Conservation (phyloP, 768 basidiomycete species). For the Cystofilobasidium capitatum region DNA sequence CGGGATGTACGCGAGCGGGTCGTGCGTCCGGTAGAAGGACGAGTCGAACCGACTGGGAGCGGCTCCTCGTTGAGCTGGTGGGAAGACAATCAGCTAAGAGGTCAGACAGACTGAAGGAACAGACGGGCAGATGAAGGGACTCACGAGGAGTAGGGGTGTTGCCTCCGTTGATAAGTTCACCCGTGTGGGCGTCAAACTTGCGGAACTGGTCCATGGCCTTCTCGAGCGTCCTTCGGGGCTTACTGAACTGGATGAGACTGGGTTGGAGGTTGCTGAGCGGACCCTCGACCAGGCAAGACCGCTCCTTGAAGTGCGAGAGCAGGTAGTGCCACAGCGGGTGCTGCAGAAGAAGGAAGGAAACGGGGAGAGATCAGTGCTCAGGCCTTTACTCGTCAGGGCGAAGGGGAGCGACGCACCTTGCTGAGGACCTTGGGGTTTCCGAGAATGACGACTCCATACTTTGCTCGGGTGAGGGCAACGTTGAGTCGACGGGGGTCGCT, state of each 20-base stretch:
- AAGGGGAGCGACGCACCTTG: constrained; percentile 54
- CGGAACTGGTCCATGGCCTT: constrained; percentile 91
- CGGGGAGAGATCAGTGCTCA: neutral
- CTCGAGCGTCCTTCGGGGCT: constrained; percentile 76
- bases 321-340: constrained; percentile 98
- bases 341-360: constrained; percentile 45
- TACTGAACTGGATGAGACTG: constrained; percentile 99
- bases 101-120: neutral
- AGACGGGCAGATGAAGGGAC: neutral
- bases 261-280: constrained; percentile 90
- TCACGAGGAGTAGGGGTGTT: constrained; percentile 2
- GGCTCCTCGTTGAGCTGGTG: constrained; percentile 59
- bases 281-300: constrained; percentile 83
- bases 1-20: constrained; percentile 84
- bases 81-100: constrained; percentile 11
- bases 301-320: constrained; percentile 97
- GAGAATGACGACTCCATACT: constrained; percentile 97
- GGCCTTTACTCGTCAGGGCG: too few species aligned
- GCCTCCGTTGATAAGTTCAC: constrained; percentile 45
- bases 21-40: constrained; percentile 90
- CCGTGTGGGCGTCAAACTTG: constrained; percentile 81
- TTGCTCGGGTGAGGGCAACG: constrained; percentile 91
- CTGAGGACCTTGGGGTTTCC: constrained; percentile 99
- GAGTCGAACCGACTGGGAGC: constrained; percentile 92
- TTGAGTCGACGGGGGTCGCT: constrained; percentile 94